Evolutionary conservation across 2,329 filamentous ascomycete species (phyloP).

Genomic region (Thelonectria olida): DNA sequence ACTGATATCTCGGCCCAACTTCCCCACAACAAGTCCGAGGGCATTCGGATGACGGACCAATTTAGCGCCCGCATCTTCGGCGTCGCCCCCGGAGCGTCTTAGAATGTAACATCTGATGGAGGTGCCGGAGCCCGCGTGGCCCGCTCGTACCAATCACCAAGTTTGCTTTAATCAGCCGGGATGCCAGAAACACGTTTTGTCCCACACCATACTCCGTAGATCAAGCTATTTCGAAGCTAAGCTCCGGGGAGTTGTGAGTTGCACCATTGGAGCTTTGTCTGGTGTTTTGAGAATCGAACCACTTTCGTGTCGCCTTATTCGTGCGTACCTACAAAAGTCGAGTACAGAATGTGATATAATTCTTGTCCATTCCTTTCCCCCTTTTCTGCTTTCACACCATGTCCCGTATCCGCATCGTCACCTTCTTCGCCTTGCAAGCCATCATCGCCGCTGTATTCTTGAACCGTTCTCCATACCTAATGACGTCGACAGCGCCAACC

Average conservation of each 20-base stretch:
- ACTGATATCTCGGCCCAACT: background rate
- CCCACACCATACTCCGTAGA: conserved; percentile 18
- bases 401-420: conserved; percentile 30
- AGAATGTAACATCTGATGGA: background rate
- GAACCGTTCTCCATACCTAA: conserved; percentile 47
- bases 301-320: background rate
- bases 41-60: conserved; percentile 24
- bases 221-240: conserved; percentile 17
- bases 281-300: conserved; percentile 22
- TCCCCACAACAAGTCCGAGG: conserved; percentile 32
- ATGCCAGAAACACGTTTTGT: background rate
- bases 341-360: background rate
- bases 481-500: conserved; percentile 43
- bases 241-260: conserved; percentile 12
- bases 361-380: background rate
- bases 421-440: conserved; percentile 42
- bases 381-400: conserved; percentile 25
- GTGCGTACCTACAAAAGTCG: background rate
- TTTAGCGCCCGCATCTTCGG: conserved; percentile 16
- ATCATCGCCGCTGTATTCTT: conserved; percentile 45
- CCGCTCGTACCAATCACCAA: conserved; percentile 16
- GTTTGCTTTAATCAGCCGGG: conserved; percentile 23
- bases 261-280: conserved; percentile 13
- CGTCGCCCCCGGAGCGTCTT: background rate
- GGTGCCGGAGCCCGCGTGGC: background rate